A percentile compares a stretch with the other conserved stretches of the same genome.
Conservation (phyloP, 2,329 filamentous ascomycete genomes). For the Aspergillus awamori region DNA sequence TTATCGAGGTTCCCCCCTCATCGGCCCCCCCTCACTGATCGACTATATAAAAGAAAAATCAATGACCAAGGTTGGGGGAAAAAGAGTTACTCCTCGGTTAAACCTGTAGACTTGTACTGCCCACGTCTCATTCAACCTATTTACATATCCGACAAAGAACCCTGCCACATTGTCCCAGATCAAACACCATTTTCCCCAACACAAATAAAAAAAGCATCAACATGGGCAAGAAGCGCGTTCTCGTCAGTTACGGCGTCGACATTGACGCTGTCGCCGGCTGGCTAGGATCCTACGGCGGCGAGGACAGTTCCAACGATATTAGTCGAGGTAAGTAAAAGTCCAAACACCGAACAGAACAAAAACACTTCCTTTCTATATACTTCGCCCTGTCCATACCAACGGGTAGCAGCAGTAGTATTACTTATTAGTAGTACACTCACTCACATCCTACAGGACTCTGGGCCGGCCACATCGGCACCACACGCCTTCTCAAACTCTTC, state of each 20-base stretch:
- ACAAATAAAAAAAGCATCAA: background rate
- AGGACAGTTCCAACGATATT: constrained; percentile 73
- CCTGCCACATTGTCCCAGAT: background rate
- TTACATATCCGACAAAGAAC: constrained; percentile 5
- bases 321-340: constrained; percentile 58
- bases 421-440: background rate
- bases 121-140: background rate
- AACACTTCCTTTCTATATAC: too few relatives aligned
- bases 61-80: background rate
- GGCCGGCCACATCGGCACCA: constrained; percentile 68
- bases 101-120: background rate
- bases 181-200: too few relatives aligned
- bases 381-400: too few relatives aligned
- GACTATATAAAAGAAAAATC: background rate
- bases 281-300: constrained; percentile 73
- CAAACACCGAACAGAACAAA: background rate
- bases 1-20: background rate
- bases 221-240: constrained; percentile 54
- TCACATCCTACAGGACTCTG: constrained; percentile 56
- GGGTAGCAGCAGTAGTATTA: too few relatives aligned
- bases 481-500: constrained; percentile 70
- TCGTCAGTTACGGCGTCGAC: constrained; percentile 68
- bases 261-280: constrained; percentile 77
- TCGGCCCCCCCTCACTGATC: background rate
- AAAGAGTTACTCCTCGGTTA: background rate